phyloP scores from a whole-genome alignment of 163 green algal species.

The Prototheca stagnorum region DNA sequence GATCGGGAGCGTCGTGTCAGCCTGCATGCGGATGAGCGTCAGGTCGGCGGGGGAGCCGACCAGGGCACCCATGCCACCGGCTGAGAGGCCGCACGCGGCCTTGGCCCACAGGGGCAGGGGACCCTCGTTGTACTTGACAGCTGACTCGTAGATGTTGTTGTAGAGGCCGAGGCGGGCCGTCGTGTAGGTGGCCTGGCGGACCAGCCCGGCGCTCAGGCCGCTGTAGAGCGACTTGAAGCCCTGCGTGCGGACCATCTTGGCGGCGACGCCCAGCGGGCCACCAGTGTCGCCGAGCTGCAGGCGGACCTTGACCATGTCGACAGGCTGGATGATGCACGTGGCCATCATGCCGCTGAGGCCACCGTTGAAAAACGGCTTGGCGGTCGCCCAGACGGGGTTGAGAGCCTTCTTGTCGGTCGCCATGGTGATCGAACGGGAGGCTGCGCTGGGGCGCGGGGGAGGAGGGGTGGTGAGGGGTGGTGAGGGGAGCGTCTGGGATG shows the following conservation, averaged over 20 bases:
- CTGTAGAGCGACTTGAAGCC: conserved; percentile 89
- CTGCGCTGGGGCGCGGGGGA: too few species aligned
- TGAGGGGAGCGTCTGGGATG: neutral
- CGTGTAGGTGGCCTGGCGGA: conserved; percentile 95
- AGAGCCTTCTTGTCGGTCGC: conserved; percentile 10
- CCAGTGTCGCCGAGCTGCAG: conserved; percentile 77
- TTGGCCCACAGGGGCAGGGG: conserved; percentile 87
- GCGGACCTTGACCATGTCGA: conserved; percentile 99
- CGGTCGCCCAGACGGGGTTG: conserved; percentile 53
- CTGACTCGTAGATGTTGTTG: conserved; percentile 57
- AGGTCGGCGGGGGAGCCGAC: conserved; percentile 93
- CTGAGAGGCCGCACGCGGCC: conserved; percentile 71
- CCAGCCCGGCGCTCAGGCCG: conserved; percentile 76
- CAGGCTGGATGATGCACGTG: conserved; percentile 95
- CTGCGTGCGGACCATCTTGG: conserved; percentile 65
- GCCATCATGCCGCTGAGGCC: conserved; percentile 79
- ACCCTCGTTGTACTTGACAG: conserved; percentile 50
- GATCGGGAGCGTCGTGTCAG: conserved; percentile 75
- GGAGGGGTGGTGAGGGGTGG: neutral
- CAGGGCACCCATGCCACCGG: conserved; percentile 83
- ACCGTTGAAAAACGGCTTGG: conserved; percentile 94
- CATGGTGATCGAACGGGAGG: conserved; percentile 3
- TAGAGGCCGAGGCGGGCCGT: conserved; percentile 93
- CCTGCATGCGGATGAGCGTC: conserved; percentile 92
- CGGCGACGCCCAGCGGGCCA: conserved; percentile 42